Percentiles rank a stretch among this genome's conserved stretches.
These are phyloP conservation scores for Sporothrix phasma DNA, from an alignment of 2,329 filamentous ascomycete species.

Conservation along the genomic window DNA sequence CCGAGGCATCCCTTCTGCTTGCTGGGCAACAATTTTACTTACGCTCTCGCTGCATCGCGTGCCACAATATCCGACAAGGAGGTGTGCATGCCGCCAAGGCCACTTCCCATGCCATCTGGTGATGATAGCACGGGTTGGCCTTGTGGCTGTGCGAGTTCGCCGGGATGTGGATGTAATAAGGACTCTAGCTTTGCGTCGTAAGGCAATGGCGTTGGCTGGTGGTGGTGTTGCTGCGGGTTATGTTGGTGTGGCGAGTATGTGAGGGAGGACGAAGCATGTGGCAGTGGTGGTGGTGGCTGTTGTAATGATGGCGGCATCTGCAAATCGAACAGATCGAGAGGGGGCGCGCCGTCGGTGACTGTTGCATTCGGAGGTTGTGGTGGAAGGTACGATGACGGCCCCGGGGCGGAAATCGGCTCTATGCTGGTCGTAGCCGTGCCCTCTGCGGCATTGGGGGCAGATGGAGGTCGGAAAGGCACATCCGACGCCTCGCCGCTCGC, in stretches of 20 bases:
- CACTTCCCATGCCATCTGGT: not conserved
- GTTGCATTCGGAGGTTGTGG: not conserved
- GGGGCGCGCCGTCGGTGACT: not conserved
- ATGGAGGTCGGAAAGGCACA: not conserved
- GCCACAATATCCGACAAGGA: slow-evolving; percentile 29
- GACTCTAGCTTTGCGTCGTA: slow-evolving; percentile 8
- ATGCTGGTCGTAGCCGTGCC: not conserved
- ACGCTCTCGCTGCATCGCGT: slow-evolving; percentile 29
- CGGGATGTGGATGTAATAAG: slow-evolving; percentile 10
- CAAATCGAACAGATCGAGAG: not conserved
- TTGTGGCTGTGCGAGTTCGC: slow-evolving; percentile 19
- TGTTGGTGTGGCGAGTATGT: not conserved
- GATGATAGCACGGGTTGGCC: slow-evolving; percentile 11
- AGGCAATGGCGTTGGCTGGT: not conserved
- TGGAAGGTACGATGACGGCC: not conserved
- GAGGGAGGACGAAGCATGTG: not conserved
- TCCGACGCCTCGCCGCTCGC: not conserved
- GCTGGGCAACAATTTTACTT: no score
- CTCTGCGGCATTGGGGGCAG: not conserved
- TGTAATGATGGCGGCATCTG: slow-evolving; percentile 2
- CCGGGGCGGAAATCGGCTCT: not conserved
- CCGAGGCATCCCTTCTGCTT: no score
- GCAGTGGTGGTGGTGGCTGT: not conserved
- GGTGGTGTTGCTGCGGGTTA: not conserved
- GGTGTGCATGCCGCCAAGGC: not conserved